Evolutionary conservation across 2,329 filamentous ascomycete genomes (phyloP), one percentile per base, ranked within the genome.

Genomic region (Cladosporium cucumerinum): DNA sequence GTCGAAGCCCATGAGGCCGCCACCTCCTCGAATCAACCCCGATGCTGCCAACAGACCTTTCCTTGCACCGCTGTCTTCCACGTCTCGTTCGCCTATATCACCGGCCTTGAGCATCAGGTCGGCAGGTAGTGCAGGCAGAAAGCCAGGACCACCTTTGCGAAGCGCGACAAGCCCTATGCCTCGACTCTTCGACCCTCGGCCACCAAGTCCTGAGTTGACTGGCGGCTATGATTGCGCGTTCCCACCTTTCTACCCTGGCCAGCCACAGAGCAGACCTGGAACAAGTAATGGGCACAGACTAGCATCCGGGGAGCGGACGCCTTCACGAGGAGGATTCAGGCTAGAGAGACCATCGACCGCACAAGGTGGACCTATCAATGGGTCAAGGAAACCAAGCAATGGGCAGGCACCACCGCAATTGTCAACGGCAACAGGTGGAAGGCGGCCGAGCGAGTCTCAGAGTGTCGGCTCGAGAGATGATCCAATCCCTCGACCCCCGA

Each of bases 61-160:
- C 66, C 70, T 72, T 26, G 72, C 68, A 26, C 71, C 72, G 23
- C 58, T 32, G 39, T 70, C 66, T 36, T 87, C 86, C 48, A 84
- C 82, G 68, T 85, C 84, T 65, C 80, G 84, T 28, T 91, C 90
- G 26, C 74, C 74, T 2, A 59, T 72, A 23, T 74, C 73, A 52
- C 73, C 75, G 70, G 81, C 73, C 65, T 46, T 67, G 34, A 75
- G 74, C 61, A 59, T 57, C 14, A 64, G 70, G 30, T 73, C 71
- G 6, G 67, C 65, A 7, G 68, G 68, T 61, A 72, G 71, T 49
- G 63, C 66, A 39, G 66, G 67, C 16, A 65, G 67, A 23, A 78
- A 73, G 16, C 69, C 71, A 21, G 32, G 12, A 34, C 64, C 63
- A 7, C 63, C 64, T 26, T 55, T 65, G 23, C 68, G 75, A 21